These are phyloP conservation scores for Pleurotus djamor DNA, from an alignment of 768 basidiomycete species.

Conservation along the genomic window DNA sequence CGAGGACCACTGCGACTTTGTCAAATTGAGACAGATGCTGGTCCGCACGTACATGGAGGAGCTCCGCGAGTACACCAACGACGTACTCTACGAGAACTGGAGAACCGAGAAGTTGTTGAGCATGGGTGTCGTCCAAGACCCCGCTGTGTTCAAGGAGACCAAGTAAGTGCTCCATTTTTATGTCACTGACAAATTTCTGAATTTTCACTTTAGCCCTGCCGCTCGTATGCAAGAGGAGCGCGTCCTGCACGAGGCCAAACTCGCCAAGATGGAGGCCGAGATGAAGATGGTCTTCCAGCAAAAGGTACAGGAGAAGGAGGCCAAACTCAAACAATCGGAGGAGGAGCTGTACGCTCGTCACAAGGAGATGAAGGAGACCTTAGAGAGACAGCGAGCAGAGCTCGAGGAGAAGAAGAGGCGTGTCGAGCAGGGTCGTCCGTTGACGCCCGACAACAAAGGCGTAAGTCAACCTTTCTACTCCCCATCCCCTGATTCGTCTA, in stretches of 20 bases:
- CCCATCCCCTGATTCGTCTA: constrained; percentile 10
- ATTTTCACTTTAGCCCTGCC: constrained; percentile 66
- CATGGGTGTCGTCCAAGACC: constrained; percentile 98
- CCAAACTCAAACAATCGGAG: constrained; percentile 98
- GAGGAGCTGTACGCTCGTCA: constrained; percentile 98
- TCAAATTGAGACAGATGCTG: constrained; percentile 99
- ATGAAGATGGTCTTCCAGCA: constrained; percentile 99
- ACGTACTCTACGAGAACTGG: constrained; percentile 97
- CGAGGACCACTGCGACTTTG: constrained; percentile 98
- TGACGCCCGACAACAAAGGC: constrained; percentile 88
- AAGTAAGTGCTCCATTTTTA: constrained; percentile 61
- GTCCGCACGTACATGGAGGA: constrained; percentile 99
- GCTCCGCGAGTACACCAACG: constrained; percentile 94
- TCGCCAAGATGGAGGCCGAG: constrained; percentile 99
- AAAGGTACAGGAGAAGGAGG: constrained; percentile 99
- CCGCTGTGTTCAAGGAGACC: constrained; percentile 98
- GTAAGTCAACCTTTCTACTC: constrained; percentile 43
- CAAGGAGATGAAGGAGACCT: constrained; percentile 99
- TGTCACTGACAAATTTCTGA: constrained; percentile 11
- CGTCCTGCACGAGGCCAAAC: constrained; percentile 92
- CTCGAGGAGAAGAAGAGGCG: constrained; percentile 98
- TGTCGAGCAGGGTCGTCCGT: constrained; percentile 90
- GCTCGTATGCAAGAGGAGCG: constrained; percentile 96
- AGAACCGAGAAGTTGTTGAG: constrained; percentile 92
- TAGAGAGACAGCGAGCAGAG: constrained; percentile 94